Conservation (phyloP, 2,329 filamentous ascomycete species). For the Zasmidium angulare region DNA sequence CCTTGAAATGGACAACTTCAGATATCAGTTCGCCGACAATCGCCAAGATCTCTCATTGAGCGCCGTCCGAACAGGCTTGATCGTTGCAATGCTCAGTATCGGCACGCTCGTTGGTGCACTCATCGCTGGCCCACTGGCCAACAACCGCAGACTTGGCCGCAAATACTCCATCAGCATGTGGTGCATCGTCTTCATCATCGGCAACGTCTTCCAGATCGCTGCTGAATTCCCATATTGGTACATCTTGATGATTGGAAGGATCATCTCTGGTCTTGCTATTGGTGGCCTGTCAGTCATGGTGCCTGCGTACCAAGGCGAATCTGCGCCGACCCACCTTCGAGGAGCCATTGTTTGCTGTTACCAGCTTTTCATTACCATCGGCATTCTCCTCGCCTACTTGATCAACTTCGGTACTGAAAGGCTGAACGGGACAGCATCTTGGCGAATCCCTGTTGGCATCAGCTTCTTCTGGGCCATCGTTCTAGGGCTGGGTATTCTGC, state of each 20-base stretch:
- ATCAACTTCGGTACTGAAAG: slow-evolving; percentile 61
- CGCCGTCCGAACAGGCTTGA: slow-evolving; percentile 59
- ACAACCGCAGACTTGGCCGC: slow-evolving; percentile 55
- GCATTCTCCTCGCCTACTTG: slow-evolving; percentile 55
- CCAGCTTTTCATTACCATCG: slow-evolving; percentile 65
- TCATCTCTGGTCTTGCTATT: slow-evolving; percentile 63
- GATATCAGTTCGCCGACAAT: slow-evolving; percentile 52
- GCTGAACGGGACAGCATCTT: slow-evolving; percentile 38
- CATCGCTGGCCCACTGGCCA: slow-evolving; percentile 58
- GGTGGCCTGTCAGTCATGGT: slow-evolving; percentile 62
- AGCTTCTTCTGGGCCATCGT: slow-evolving; percentile 46
- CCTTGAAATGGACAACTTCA: slow-evolving; percentile 59
- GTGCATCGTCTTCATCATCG: slow-evolving; percentile 61
- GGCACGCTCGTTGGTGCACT: slow-evolving; percentile 60
- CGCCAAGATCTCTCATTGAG: slow-evolving; percentile 43
- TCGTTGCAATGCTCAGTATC: slow-evolving; percentile 58
- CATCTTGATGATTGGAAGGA: slow-evolving; percentile 63
- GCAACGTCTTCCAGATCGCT: slow-evolving; percentile 64
- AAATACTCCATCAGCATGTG: slow-evolving; percentile 61
- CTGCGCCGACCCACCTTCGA: slow-evolving; percentile 61
- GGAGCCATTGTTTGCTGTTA: slow-evolving; percentile 63
- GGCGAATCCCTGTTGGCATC: slow-evolving; percentile 49
- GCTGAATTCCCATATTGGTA: slow-evolving; percentile 55
- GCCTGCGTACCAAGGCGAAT: slow-evolving; percentile 67
- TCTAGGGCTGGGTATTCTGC: slow-evolving; percentile 44